These are phyloP conservation scores for Quercus variabilis DNA, from an alignment of 306 rosid species.

Conservation along the genomic window DNA sequence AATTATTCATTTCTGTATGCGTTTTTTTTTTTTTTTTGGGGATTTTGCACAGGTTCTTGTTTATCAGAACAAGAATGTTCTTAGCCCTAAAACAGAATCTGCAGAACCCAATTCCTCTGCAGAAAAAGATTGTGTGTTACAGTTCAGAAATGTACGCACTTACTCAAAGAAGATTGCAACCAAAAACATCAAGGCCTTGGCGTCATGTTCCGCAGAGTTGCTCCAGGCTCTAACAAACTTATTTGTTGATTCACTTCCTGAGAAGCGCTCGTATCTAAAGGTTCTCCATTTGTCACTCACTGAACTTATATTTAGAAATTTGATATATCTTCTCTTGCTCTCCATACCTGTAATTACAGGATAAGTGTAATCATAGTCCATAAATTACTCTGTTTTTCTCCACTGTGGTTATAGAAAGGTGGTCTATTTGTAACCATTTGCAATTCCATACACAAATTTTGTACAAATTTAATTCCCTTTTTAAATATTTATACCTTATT, in stretches of 20 bases:
- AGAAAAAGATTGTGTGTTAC: conserved; percentile 25
- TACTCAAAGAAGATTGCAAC: conserved; percentile 74
- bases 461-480: background rate
- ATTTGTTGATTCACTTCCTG: conserved; percentile 54
- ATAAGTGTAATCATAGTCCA: background rate
- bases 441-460: background rate
- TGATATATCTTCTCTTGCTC: conserved; percentile 1
- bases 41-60: conserved; percentile 63
- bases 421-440: background rate
- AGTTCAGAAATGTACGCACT: conserved; percentile 37
- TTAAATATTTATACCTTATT: background rate
- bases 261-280: conserved; percentile 50
- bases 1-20: conserved; percentile 8
- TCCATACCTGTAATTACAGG: conserved; percentile 1
- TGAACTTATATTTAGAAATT: background rate
- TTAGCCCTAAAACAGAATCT: conserved; percentile 35
- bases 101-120: conserved; percentile 21
- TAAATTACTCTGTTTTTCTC: background rate
- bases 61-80: conserved; percentile 65
- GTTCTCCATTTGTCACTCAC: conserved; percentile 35
- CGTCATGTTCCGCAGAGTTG: conserved; percentile 59
- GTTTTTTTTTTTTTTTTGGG: background rate
- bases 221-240: conserved; percentile 57
- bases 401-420: background rate
- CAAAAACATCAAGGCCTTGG: conserved; percentile 67